Evolutionary conservation across 257 asterid genomes (phyloP).

Genomic region (Fraxinus americana): DNA sequence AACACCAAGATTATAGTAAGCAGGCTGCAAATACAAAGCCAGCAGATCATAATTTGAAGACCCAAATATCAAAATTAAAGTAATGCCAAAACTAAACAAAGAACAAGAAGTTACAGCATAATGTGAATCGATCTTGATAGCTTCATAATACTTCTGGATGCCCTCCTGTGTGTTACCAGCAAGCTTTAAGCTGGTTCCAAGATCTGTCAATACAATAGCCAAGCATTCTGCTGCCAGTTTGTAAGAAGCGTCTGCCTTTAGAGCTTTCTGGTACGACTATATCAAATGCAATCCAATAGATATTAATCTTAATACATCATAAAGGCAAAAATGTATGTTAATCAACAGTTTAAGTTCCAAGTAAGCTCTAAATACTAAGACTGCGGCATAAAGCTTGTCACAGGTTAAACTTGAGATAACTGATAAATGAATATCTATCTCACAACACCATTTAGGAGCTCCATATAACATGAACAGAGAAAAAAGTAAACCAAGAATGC

Average conservation of each 20-base stretch:
- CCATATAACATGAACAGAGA: background rate
- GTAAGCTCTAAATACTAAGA: slow-evolving; percentile 17
- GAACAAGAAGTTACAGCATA: slow-evolving; percentile 75
- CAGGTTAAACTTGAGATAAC: background rate
- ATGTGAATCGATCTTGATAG: slow-evolving; percentile 82
- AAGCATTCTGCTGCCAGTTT: slow-evolving; percentile 95
- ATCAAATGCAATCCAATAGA: slow-evolving; percentile 22
- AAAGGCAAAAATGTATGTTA: slow-evolving; percentile 2
- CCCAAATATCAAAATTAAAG: slow-evolving; percentile 17
- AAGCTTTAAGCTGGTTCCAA: slow-evolving; percentile 97
- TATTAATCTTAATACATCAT: slow-evolving; percentile 16
- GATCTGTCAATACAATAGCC: slow-evolving; percentile 92
- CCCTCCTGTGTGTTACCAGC: slow-evolving; percentile 98
- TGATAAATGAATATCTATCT: slow-evolving; percentile 16
- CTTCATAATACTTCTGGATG: slow-evolving; percentile 92
- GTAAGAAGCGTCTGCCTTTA: slow-evolving; percentile 74
- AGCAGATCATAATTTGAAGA: slow-evolving; percentile 32
- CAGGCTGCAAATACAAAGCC: slow-evolving; percentile 73
- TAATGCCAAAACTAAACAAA: slow-evolving; percentile 11
- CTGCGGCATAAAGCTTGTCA: slow-evolving; percentile 1
- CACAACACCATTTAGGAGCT: slow-evolving; percentile 20
- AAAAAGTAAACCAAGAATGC: background rate
- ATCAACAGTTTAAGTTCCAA: slow-evolving; percentile 1
- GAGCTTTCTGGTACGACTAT: slow-evolving; percentile 97
- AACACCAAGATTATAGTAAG: slow-evolving; percentile 97